Evolutionary conservation across 2,329 filamentous ascomycete genomes (phyloP).

Genomic region (Cercospora zeina): DNA sequence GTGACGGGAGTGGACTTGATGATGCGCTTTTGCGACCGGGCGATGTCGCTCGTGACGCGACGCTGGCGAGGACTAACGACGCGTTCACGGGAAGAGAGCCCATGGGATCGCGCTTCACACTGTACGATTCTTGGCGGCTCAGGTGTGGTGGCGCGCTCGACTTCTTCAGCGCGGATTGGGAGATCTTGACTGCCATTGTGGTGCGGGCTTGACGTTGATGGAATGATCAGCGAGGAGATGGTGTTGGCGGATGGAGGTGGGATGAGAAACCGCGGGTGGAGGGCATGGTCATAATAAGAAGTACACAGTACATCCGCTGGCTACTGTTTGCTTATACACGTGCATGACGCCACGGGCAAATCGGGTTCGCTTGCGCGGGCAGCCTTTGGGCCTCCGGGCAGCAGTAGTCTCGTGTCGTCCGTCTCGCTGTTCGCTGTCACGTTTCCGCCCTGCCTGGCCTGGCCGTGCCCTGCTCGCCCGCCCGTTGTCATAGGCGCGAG

Average conservation of each 20-base stretch:
- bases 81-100: constrained; percentile 26
- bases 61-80: constrained; percentile 29
- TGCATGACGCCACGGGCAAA: constrained; percentile 17
- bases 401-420: background rate
- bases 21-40: constrained; percentile 28
- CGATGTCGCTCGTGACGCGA: constrained; percentile 31
- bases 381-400: constrained; percentile 11
- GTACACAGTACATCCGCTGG: no score
- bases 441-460: no score
- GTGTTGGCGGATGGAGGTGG: background rate
- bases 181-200: constrained; percentile 31
- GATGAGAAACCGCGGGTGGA: constrained; percentile 1
- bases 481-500: background rate
- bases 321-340: constrained; percentile 6
- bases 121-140: constrained; percentile 37
- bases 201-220: background rate
- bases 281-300: background rate
- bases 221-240: background rate
- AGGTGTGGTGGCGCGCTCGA: constrained; percentile 35
- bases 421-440: background rate
- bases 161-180: constrained; percentile 33
- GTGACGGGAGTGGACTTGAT: constrained; percentile 28
- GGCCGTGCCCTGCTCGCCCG: no score
- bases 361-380: constrained; percentile 9
- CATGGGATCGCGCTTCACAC: constrained; percentile 25